Conservation (phyloP, 2,329 filamentous ascomycete genomes). For the Pseudogymnoascus sp. region DNA sequence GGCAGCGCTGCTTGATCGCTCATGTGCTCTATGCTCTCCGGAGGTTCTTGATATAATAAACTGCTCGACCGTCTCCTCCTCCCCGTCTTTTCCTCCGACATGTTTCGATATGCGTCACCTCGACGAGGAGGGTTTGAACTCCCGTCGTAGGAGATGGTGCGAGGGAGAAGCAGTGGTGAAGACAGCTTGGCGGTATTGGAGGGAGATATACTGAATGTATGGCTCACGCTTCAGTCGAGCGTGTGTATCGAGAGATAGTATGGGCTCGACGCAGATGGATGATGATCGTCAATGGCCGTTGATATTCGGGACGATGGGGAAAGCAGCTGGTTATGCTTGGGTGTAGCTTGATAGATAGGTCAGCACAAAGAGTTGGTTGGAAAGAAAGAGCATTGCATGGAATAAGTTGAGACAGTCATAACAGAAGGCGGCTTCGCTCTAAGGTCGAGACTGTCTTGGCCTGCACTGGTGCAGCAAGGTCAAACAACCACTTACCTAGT, state of each 20-base stretch:
- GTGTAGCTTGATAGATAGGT: neutral
- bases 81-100: slow-evolving; percentile 56
- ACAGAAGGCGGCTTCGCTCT: neutral
- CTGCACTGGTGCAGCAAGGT: neutral
- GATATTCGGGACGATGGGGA: neutral
- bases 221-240: slow-evolving; percentile 13
- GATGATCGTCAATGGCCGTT: neutral
- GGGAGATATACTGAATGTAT: slow-evolving; percentile 26
- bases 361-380: neutral
- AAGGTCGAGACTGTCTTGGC: slow-evolving; percentile 2
- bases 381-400: neutral
- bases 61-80: slow-evolving; percentile 93
- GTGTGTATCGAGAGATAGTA: neutral
- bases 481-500: slow-evolving; percentile 7
- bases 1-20: slow-evolving; percentile 91
- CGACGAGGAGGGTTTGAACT: slow-evolving; percentile 60
- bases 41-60: slow-evolving; percentile 92
- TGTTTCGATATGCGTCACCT: slow-evolving; percentile 41
- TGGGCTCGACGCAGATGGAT: neutral
- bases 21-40: slow-evolving; percentile 93
- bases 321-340: slow-evolving; percentile 1
- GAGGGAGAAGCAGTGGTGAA: slow-evolving; percentile 76
- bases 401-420: neutral
- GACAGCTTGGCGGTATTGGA: slow-evolving; percentile 89
- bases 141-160: slow-evolving; percentile 85